Base-by-base conservation (phyloP, 345 rosid species). In the Erysimum cheiranthoides region DNA sequence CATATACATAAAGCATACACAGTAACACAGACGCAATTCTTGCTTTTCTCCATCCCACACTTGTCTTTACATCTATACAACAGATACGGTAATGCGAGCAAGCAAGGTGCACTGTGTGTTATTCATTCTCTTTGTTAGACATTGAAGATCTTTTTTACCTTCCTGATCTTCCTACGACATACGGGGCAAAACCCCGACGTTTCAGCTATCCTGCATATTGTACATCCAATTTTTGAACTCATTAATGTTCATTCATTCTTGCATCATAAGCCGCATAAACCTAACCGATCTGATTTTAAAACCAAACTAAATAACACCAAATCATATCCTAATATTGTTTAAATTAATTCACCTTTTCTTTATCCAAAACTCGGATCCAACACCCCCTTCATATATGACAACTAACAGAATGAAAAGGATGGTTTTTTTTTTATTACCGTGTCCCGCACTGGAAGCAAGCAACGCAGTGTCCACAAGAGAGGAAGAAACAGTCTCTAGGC, bases 401-500 rank as follows among this genome's bases (percentile, higher is more conserved):
- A 12, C 28, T 14, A 57, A 32, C 57, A 30, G 21, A 61, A 10
- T 17, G 16, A 39, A 51, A 14, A 9, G 6, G 25, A 0, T 13
- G 68, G 25, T 5, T 35, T 66, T 34, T 66, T 34, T 47, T 31
- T 10, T 43, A 43, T 60, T 90, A 93, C 99, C 98, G 87, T 51
- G 91, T 84, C 79, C 98, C 98, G 57, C 99, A 96, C 6, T 77
- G 93, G 77, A 84, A 93, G 80, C 97, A 96, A 74, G 99, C 87
- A 27, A 93, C 88, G 62, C 96, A 96, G 75, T 93, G 98, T 43
- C 99, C 99, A 71, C 99, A 96, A 13, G 97, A 97, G 84, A 96
- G 98, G 83, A 96, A 95, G 82, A 93, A 96, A 82, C 99, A 93
- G 77, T 89, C 98, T 79, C 99, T 91, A 7, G 97, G 96, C 61